A percentile compares a stretch with the other conserved stretches of the same genome.
Evolutionary conservation across 805 yeast species (phyloP).

Genomic region (Yarrowia yakushimensis): DNA sequence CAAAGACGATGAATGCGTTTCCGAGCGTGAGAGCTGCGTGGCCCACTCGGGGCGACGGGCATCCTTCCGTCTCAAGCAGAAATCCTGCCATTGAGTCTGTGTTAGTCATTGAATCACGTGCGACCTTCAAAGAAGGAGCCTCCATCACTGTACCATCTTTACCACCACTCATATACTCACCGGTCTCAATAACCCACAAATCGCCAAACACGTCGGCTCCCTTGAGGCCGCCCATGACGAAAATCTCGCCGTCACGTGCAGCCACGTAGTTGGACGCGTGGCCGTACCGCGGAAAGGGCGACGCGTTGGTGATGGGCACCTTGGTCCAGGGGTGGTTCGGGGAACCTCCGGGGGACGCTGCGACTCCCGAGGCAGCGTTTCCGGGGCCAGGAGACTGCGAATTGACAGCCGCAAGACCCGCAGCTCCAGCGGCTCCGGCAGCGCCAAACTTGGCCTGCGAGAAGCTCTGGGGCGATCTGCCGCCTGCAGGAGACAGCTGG

Average conservation of each 20-base stretch:
- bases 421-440: neutral
- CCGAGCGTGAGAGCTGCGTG: conserved; percentile 91
- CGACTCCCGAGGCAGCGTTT: neutral
- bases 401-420: neutral
- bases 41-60: conserved; percentile 95
- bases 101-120: too few species aligned
- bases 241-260: conserved; percentile 76
- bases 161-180: neutral
- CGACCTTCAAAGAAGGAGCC: too few species aligned
- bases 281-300: conserved; percentile 93
- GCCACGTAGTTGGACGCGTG: conserved; percentile 79
- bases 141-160: too few species aligned
- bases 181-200: conserved; percentile 79
- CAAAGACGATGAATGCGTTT: conserved; percentile 90
- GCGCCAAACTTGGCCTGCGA: conserved; percentile 3
- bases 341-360: neutral
- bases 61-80: conserved; percentile 67
- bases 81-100: conserved; percentile 42
- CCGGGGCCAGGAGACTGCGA: conserved; percentile 7
- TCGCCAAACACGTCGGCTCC: conserved; percentile 93
- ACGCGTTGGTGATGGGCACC: conserved; percentile 40
- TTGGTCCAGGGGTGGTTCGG: conserved; percentile 37
- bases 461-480: conserved; percentile 1
- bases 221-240: conserved; percentile 91
- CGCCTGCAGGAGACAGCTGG: conserved; percentile 16